Percentiles rank a stretch among this genome's conserved stretches.
Evolutionary conservation across 306 rosid species (phyloP).

Genomic region (Cotoneaster glaucophyllus): DNA sequence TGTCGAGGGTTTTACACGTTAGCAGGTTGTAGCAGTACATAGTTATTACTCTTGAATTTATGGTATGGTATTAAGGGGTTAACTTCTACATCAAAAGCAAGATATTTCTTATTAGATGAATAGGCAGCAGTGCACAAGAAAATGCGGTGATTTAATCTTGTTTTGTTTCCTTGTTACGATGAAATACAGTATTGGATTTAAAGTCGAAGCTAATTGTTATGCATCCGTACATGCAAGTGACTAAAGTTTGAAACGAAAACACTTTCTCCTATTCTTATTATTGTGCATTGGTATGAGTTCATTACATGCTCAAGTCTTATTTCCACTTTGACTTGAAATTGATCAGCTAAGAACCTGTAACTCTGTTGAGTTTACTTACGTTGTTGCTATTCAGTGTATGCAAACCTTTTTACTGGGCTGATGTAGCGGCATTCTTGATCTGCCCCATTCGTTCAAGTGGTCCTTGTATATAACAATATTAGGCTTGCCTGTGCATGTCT

Average conservation of each 20-base stretch:
- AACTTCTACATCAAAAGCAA: not conserved
- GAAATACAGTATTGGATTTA: not conserved
- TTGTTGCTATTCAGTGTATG: constrained; percentile 27
- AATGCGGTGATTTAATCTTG: not conserved
- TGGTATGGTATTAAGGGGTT: not conserved
- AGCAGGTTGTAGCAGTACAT: not conserved
- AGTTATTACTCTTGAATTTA: not conserved
- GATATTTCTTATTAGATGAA: not conserved
- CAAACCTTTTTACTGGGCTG: constrained; percentile 42
- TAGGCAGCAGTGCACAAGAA: not conserved
- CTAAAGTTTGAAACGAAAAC: not conserved
- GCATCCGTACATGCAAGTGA: not conserved
- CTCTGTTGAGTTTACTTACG: constrained; percentile 11
- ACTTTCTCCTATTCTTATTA: not conserved
- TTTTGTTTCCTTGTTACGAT: not conserved
- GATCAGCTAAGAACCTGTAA: not conserved
- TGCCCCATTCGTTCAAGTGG: constrained; percentile 44
- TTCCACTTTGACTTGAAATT: constrained; percentile 1
- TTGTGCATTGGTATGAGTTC: not conserved
- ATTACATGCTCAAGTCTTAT: not conserved
- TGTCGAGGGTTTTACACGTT: not conserved
- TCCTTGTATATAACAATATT: constrained; percentile 49
- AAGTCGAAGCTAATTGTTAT: not conserved
- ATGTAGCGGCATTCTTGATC: constrained; percentile 49
- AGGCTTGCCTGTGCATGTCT: constrained; percentile 63